These are phyloP conservation scores for Saturnispora gosingensis DNA, from an alignment of 805 yeast species.

Conservation along the genomic window DNA sequence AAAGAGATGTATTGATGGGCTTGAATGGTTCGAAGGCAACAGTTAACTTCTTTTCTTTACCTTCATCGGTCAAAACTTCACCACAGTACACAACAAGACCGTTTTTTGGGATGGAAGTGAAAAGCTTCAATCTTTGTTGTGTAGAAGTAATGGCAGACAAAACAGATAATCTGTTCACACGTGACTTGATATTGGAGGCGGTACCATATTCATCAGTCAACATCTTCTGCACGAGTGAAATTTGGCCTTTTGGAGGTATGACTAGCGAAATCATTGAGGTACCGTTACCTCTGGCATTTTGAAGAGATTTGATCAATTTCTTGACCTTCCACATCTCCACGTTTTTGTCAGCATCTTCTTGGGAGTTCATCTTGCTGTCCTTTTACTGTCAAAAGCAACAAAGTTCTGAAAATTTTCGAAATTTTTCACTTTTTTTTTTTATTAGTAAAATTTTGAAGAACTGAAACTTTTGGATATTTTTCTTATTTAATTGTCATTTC, in stretches of 20 bases:
- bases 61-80: slow-evolving; percentile 94
- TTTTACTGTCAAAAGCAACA: slow-evolving; percentile 45
- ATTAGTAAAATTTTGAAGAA: not conserved
- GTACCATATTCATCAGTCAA: slow-evolving; percentile 98
- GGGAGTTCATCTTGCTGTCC: slow-evolving; percentile 27
- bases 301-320: slow-evolving; percentile 81
- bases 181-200: slow-evolving; percentile 94
- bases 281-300: slow-evolving; percentile 95
- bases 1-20: slow-evolving; percentile 95
- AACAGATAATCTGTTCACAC: slow-evolving; percentile 94
- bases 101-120: slow-evolving; percentile 82
- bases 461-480: not conserved
- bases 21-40: slow-evolving; percentile 98
- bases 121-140: slow-evolving; percentile 89
- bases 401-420: slow-evolving; percentile 40
- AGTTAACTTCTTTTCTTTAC: slow-evolving; percentile 93
- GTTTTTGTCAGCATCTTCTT: slow-evolving; percentile 91
- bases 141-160: slow-evolving; percentile 96
- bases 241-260: slow-evolving; percentile 93
- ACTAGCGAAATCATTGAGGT: slow-evolving; percentile 97
- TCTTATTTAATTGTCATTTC: not conserved
- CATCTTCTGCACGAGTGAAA: slow-evolving; percentile 79
- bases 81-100: slow-evolving; percentile 98
- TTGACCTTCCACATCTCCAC: slow-evolving; percentile 99
- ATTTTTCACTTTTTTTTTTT: slow-evolving; percentile 1